Evolutionary conservation across 805 yeast genomes (phyloP).

Genomic region (Komagataella populi): DNA sequence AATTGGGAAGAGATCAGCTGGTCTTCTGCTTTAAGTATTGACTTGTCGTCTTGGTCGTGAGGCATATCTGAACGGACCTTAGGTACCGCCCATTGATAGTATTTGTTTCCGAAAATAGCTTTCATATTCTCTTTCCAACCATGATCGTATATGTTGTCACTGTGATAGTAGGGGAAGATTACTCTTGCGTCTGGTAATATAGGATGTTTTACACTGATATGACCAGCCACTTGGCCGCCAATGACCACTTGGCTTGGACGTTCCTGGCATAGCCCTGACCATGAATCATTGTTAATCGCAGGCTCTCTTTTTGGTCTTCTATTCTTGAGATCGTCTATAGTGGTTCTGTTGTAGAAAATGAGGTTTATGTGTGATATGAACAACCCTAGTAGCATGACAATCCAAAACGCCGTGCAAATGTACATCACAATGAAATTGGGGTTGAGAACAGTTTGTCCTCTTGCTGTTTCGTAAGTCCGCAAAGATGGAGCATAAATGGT

Average conservation of each 20-base stretch:
- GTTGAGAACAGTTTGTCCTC: constrained; percentile 18
- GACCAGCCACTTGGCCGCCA: constrained; percentile 12
- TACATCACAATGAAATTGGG: constrained; percentile 37
- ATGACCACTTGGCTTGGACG: neutral
- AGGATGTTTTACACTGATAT: constrained; percentile 27
- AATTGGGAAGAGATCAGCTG: neutral
- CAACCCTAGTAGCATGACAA: constrained; percentile 29
- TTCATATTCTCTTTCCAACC: neutral
- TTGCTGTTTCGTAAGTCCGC: constrained; percentile 10
- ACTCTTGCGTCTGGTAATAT: constrained; percentile 16
- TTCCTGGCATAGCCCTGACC: neutral
- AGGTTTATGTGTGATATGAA: constrained; percentile 26
- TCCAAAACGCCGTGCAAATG: constrained; percentile 28
- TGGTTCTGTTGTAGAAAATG: constrained; percentile 33
- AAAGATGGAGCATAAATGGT: constrained; percentile 18
- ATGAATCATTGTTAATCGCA: neutral
- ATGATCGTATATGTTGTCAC: neutral
- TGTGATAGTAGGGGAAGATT: constrained; percentile 14
- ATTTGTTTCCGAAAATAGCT: neutral
- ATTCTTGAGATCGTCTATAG: constrained; percentile 39
- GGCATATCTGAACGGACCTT: neutral
- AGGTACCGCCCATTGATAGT: neutral
- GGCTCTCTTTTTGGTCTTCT: constrained; percentile 6
- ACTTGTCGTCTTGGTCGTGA: neutral
- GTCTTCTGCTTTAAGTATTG: neutral